These are phyloP conservation scores for Cyclostephanos tholiformis DNA, from an alignment of 108 stramenopile species.

Conservation along the genomic window DNA sequence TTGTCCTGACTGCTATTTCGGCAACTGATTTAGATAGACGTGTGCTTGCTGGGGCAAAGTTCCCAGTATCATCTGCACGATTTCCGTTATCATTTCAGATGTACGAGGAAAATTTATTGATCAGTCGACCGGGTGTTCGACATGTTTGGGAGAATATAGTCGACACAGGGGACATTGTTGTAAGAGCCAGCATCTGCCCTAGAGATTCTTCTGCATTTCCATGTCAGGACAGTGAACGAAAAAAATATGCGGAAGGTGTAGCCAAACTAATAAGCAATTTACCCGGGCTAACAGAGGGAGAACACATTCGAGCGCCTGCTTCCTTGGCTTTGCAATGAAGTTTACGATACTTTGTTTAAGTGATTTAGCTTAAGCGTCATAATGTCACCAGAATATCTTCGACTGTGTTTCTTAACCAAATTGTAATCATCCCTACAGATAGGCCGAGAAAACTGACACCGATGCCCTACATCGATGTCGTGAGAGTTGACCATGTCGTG, in stretches of 20 bases:
- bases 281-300: constrained; percentile 45
- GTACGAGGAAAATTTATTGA: constrained; percentile 48
- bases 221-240: constrained; percentile 38
- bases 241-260: constrained; percentile 40
- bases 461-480: too few species aligned
- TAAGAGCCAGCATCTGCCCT: constrained; percentile 44
- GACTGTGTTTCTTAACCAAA: too few species aligned
- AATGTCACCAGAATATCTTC: too few species aligned
- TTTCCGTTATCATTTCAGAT: constrained; percentile 50
- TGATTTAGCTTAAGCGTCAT: too few species aligned
- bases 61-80: constrained; percentile 38
- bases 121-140: constrained; percentile 16
- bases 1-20: constrained; percentile 51
- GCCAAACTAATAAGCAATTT: constrained; percentile 44
- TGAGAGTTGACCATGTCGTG: too few species aligned
- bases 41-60: constrained; percentile 51
- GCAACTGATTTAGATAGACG: constrained; percentile 24
- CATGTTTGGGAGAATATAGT: constrained; percentile 19
- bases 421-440: too few species aligned
- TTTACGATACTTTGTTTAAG: too few species aligned
- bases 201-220: constrained; percentile 39
- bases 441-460: too few species aligned
- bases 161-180: constrained; percentile 30
- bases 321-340: constrained; percentile 42
- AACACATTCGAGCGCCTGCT: constrained; percentile 45